Conservation (phyloP, 257 asterid genomes). For the Solanum stenotomum region DNA sequence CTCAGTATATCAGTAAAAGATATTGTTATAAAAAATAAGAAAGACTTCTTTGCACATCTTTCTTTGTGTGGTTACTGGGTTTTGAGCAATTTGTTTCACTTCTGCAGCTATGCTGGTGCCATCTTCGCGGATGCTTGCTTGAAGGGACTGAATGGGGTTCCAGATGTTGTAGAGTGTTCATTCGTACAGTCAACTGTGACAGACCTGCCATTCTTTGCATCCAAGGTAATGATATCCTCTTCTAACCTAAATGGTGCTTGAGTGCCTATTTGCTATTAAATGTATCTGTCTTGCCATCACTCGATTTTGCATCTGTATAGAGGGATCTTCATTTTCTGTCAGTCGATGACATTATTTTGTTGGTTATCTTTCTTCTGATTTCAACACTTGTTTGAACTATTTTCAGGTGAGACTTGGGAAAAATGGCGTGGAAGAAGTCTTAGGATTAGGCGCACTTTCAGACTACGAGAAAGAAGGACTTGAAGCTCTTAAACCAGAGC, state of each 20-base stretch:
- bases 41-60: neutral
- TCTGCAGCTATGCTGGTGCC: constrained; percentile 83
- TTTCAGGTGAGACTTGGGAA: constrained; percentile 76
- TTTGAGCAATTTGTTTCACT: neutral
- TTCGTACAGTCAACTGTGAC: constrained; percentile 74
- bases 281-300: neutral
- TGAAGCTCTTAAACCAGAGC: constrained; percentile 61
- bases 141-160: constrained; percentile 91
- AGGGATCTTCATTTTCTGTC: neutral
- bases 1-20: neutral
- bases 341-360: neutral
- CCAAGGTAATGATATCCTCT: constrained; percentile 35
- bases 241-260: neutral
- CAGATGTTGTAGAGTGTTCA: constrained; percentile 76
- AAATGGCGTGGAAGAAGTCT: constrained; percentile 74
- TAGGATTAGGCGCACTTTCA: constrained; percentile 57
- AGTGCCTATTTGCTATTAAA: neutral
- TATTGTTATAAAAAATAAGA: neutral
- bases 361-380: neutral
- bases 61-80: neutral
- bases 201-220: constrained; percentile 82
- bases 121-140: constrained; percentile 90
- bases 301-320: neutral
- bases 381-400: neutral
- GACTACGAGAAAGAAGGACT: constrained; percentile 69